Evolutionary conservation across 257 asterid species (phyloP).

Genomic region (Solanum arcanum): DNA sequence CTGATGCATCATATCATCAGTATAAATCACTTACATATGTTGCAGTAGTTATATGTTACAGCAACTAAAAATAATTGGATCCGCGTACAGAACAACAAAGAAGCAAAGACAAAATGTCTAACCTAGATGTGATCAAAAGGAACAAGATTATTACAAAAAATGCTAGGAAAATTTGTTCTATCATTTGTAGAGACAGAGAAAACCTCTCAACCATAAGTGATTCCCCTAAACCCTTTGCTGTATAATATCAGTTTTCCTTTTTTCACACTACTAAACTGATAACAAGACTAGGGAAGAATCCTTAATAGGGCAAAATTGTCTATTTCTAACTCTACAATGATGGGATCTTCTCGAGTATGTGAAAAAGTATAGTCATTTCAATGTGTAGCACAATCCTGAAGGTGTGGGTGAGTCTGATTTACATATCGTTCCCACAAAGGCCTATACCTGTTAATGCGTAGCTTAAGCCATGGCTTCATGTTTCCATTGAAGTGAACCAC

Average conservation of each 20-base stretch:
- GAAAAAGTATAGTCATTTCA: slow-evolving; percentile 22
- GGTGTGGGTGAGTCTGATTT: slow-evolving; percentile 44
- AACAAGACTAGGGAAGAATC: slow-evolving; percentile 6
- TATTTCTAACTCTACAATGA: slow-evolving; percentile 19
- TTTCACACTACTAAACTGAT: slow-evolving; percentile 1
- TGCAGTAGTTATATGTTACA: neutral
- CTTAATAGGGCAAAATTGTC: slow-evolving; percentile 40
- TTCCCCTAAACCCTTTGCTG: neutral
- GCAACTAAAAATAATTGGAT: neutral
- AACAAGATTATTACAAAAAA: neutral
- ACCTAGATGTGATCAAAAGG: neutral
- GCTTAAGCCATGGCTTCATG: slow-evolving; percentile 87
- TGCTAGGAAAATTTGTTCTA: neutral
- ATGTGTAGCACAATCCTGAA: slow-evolving; percentile 53
- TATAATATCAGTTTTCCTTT: slow-evolving; percentile 1
- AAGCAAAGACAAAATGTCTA: neutral
- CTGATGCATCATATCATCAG: neutral
- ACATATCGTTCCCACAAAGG: slow-evolving; percentile 72
- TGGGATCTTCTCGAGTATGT: slow-evolving; percentile 7
- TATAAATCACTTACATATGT: neutral
- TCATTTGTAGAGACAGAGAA: slow-evolving; percentile 1
- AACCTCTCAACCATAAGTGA: neutral
- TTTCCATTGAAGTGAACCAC: slow-evolving; percentile 79
- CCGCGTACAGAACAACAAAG: neutral
- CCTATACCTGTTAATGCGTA: slow-evolving; percentile 70